phyloP scores from a whole-genome alignment of 202 grass and related monocot species.

The Saccharum hybrid region DNA sequence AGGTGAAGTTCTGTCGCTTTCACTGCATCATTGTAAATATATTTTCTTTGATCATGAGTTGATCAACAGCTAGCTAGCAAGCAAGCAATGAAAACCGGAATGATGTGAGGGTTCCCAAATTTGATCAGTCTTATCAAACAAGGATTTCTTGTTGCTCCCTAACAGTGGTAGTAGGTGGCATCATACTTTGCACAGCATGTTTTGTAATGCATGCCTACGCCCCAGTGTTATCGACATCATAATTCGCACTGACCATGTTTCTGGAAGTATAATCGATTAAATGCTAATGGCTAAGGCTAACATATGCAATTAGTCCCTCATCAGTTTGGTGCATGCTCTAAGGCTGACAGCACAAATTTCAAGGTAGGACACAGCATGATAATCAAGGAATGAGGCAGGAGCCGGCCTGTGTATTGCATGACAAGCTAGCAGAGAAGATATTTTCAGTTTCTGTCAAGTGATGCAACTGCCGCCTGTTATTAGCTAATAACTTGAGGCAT shows the following conservation, averaged over 20 bases:
- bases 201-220: constrained; percentile 58
- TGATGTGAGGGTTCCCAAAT: constrained; percentile 57
- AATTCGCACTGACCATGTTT: constrained; percentile 61
- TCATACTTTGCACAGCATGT: constrained; percentile 51
- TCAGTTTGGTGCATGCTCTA: constrained; percentile 50
- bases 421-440: not conserved
- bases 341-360: constrained; percentile 51
- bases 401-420: constrained; percentile 37
- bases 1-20: not conserved
- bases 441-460: not conserved
- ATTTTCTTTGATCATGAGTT: constrained; percentile 52
- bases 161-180: constrained; percentile 65
- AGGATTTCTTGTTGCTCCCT: constrained; percentile 51
- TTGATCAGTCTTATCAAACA: constrained; percentile 51
- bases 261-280: constrained; percentile 52
- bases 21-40: constrained; percentile 36
- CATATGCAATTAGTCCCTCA: constrained; percentile 55
- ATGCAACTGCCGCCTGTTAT: not conserved
- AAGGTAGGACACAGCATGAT: constrained; percentile 39
- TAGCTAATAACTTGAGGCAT: not conserved
- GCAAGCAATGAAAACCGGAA: constrained; percentile 57
- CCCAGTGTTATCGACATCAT: constrained; percentile 60
- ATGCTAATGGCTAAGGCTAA: constrained; percentile 54
- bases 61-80: constrained; percentile 51
- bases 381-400: constrained; percentile 31